These are phyloP conservation scores for Daldinia eschscholtzii DNA, from an alignment of 2,329 filamentous ascomycete genomes.

Conservation along the genomic window DNA sequence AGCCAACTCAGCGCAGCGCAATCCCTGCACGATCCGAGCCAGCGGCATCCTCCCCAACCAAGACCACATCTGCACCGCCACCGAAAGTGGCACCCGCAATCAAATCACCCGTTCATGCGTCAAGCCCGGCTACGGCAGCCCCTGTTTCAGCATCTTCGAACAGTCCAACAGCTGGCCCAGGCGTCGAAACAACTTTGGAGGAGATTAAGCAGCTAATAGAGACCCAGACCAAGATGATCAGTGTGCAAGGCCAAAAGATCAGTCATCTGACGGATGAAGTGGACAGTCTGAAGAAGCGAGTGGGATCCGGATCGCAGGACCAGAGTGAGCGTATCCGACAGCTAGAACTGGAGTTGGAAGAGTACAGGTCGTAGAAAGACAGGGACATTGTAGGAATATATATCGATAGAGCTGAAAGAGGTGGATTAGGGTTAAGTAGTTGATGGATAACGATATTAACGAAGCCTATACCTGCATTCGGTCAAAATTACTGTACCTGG, in stretches of 20 bases:
- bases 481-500: constrained; percentile 28
- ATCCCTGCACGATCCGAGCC: constrained; percentile 49
- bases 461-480: constrained; percentile 47
- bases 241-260: constrained; percentile 82
- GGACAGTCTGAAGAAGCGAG: constrained; percentile 82
- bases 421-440: constrained; percentile 24
- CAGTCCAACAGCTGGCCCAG: constrained; percentile 57
- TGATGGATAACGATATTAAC: constrained; percentile 47
- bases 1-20: constrained; percentile 74
- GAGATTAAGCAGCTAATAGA: constrained; percentile 84
- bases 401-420: constrained; percentile 35
- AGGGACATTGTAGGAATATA: constrained; percentile 25
- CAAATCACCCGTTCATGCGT: constrained; percentile 56
- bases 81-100: constrained; percentile 61
- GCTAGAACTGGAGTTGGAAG: constrained; percentile 75
- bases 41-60: constrained; percentile 49
- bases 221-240: constrained; percentile 82
- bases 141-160: constrained; percentile 55
- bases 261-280: constrained; percentile 77
- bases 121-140: constrained; percentile 54
- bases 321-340: constrained; percentile 77
- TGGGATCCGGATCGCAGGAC: constrained; percentile 70
- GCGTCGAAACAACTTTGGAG: constrained; percentile 74
- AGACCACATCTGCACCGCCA: constrained; percentile 55
- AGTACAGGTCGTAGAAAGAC: constrained; percentile 65